phyloP scores from a whole-genome alignment of 768 basidiomycete species.

The Suillus decipiens region DNA sequence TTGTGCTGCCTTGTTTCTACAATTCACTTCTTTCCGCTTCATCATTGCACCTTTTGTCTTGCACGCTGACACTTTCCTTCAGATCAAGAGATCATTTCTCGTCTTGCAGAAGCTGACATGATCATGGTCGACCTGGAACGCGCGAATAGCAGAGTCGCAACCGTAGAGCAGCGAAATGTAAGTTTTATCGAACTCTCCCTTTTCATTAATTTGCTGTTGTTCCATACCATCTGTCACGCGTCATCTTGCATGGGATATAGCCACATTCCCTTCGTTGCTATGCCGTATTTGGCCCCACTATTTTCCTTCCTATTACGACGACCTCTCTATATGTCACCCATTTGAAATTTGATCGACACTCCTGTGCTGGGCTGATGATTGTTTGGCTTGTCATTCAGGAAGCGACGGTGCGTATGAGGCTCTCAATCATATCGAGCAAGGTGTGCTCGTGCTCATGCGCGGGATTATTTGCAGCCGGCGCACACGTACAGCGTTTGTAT shows the following conservation, averaged over 20 bases:
- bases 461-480: slow-evolving; percentile 87
- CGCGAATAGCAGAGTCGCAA: slow-evolving; percentile 90
- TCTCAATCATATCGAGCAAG: slow-evolving; percentile 89
- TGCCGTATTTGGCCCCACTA: background rate
- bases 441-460: slow-evolving; percentile 81
- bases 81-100: slow-evolving; percentile 92
- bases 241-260: background rate
- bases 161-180: slow-evolving; percentile 92
- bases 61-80: background rate
- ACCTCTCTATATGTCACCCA: background rate
- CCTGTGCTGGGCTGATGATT: slow-evolving; percentile 21
- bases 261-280: background rate
- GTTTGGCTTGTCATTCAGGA: slow-evolving; percentile 55
- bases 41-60: background rate
- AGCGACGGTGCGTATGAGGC: slow-evolving; percentile 91
- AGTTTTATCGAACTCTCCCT: slow-evolving; percentile 21
- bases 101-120: slow-evolving; percentile 92
- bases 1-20: background rate
- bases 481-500: slow-evolving; percentile 83
- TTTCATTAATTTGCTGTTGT: background rate
- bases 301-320: background rate
- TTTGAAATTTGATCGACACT: background rate
- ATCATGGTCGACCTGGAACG: slow-evolving; percentile 92
- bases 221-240: background rate
- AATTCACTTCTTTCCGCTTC: background rate